Conservation (phyloP, 345 rosid genomes). For the Xanthoceras sorbifolium region DNA sequence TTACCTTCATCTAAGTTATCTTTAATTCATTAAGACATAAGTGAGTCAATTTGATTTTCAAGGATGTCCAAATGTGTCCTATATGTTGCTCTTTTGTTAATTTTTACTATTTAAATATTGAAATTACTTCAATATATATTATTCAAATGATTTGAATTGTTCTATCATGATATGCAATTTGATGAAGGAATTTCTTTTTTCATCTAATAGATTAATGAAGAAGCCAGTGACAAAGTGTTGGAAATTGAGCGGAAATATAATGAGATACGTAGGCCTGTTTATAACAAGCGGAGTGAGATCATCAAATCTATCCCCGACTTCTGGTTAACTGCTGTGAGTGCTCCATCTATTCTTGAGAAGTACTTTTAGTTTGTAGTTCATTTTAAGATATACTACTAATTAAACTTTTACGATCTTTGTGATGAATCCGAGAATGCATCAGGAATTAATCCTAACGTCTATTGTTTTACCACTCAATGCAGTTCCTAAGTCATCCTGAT, state of each 20-base stretch:
- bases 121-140: too few species aligned
- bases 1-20: too few species aligned
- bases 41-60: not conserved
- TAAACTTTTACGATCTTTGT: not conserved
- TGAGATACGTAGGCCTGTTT: conserved; percentile 44
- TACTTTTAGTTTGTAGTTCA: not conserved
- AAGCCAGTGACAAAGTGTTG: conserved; percentile 45
- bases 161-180: not conserved
- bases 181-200: not conserved
- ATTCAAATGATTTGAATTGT: not conserved
- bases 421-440: conserved; percentile 10
- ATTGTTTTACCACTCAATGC: conserved; percentile 4
- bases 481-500: conserved; percentile 47
- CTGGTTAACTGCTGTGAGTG: conserved; percentile 48
- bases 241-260: conserved; percentile 48
- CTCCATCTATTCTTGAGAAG: not conserved
- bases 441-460: conserved; percentile 10
- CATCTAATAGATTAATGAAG: conserved; percentile 38
- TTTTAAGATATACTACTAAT: not conserved
- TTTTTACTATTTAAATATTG: too few species aligned
- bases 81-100: not conserved
- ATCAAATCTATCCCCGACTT: conserved; percentile 48
- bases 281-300: conserved; percentile 40
- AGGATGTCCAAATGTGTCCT: not conserved
- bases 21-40: not conserved